phyloP scores from a whole-genome alignment of 2,329 filamentous ascomycete genomes.

The Fusarium denticulatum region DNA sequence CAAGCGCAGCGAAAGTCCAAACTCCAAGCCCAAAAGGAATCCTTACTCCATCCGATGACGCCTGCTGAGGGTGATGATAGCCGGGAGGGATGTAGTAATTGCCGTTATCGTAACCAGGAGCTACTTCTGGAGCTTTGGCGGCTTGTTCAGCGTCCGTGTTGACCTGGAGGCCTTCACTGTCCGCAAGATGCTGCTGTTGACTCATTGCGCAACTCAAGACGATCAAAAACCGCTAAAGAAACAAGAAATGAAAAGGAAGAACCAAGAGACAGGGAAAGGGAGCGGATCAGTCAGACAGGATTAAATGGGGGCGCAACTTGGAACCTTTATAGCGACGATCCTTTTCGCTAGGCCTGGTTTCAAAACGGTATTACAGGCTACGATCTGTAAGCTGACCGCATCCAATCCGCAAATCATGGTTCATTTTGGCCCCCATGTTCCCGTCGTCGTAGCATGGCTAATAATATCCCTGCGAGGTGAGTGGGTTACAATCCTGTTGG shows the following conservation, averaged over 20 bases:
- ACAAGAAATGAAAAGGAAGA: background rate
- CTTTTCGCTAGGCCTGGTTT: conserved; percentile 9
- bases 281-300: background rate
- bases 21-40: conserved; percentile 30
- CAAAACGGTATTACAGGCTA: conserved; percentile 1
- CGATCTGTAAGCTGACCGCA: conserved; percentile 31
- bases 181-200: conserved; percentile 6
- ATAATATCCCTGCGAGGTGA: background rate
- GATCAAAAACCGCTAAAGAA: background rate
- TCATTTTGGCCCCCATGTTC: background rate
- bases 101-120: background rate
- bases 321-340: conserved; percentile 21
- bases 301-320: background rate
- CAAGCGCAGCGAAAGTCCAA: conserved; percentile 27
- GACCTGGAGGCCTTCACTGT: conserved; percentile 33
- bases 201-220: conserved; percentile 4
- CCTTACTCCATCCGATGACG: background rate
- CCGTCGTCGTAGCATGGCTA: background rate
- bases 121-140: conserved; percentile 28
- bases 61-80: conserved; percentile 6
- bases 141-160: conserved; percentile 12
- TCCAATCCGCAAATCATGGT: conserved; percentile 24
- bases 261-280: background rate
- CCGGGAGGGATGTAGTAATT: conserved; percentile 16
- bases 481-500: background rate